Conservation (phyloP, 2,329 filamentous ascomycete genomes). For the Aspergillus felis region DNA sequence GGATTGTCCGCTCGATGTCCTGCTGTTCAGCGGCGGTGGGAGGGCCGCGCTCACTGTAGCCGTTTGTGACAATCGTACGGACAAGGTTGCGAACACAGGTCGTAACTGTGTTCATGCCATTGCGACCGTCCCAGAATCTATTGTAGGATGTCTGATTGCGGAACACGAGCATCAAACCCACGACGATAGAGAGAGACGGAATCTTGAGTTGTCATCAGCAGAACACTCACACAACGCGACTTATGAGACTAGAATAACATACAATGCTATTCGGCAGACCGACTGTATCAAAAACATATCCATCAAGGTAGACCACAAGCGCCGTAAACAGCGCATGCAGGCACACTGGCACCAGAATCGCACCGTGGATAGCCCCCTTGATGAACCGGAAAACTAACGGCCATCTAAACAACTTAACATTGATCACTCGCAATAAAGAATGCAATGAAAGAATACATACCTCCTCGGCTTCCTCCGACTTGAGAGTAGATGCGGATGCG, state of each 20-base stretch:
- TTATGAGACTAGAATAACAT: slow-evolving; percentile 15
- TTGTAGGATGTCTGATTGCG: slow-evolving; percentile 63
- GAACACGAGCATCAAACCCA: slow-evolving; percentile 65
- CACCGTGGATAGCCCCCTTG: slow-evolving; percentile 60
- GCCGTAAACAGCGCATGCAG: slow-evolving; percentile 57
- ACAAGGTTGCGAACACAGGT: slow-evolving; percentile 59
- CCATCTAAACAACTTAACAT: slow-evolving; percentile 41
- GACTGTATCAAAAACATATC: slow-evolving; percentile 47
- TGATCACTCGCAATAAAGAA: not conserved
- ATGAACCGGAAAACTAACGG: slow-evolving; percentile 62
- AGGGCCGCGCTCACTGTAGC: slow-evolving; percentile 31
- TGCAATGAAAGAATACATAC: slow-evolving; percentile 7
- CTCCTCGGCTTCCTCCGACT: slow-evolving; percentile 29
- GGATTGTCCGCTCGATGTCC: slow-evolving; percentile 57
- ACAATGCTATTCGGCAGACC: slow-evolving; percentile 57
- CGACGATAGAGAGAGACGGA: slow-evolving; percentile 61
- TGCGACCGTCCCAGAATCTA: slow-evolving; percentile 60
- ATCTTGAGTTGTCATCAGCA: slow-evolving; percentile 36
- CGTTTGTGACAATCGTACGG: slow-evolving; percentile 52
- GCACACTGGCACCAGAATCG: slow-evolving; percentile 54
- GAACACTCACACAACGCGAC: not conserved
- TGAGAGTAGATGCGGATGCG: slow-evolving; percentile 32
- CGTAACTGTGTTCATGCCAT: slow-evolving; percentile 53
- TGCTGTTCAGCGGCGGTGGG: slow-evolving; percentile 44
- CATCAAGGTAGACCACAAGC: slow-evolving; percentile 56